These are phyloP conservation scores for Aspergillus hiratsukae DNA, from an alignment of 2,329 filamentous ascomycete genomes.

Conservation along the genomic window DNA sequence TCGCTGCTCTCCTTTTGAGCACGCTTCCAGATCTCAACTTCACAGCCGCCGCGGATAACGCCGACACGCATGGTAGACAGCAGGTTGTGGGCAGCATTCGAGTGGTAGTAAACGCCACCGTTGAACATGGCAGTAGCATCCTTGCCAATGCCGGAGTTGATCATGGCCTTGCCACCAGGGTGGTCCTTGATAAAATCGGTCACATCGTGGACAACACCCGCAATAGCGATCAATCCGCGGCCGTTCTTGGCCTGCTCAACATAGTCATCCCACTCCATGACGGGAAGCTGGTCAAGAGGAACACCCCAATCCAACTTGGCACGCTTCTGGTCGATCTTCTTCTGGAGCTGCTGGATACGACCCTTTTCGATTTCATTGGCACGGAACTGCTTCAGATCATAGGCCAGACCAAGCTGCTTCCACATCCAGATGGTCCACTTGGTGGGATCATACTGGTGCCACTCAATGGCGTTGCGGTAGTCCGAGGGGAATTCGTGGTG, in stretches of 20 bases:
- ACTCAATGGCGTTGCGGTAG: constrained; percentile 87
- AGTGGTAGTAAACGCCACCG: constrained; percentile 84
- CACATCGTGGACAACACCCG: constrained; percentile 82
- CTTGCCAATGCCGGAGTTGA: constrained; percentile 76
- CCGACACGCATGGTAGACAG: constrained; percentile 84
- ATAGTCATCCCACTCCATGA: constrained; percentile 83
- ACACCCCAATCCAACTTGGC: constrained; percentile 78
- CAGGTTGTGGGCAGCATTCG: constrained; percentile 84
- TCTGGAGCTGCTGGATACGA: constrained; percentile 80
- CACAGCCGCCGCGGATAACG: constrained; percentile 79
- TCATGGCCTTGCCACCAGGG: constrained; percentile 85
- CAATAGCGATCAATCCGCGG: constrained; percentile 70
- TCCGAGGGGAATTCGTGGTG: constrained; percentile 92
- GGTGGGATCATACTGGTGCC: constrained; percentile 88
- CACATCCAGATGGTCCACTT: constrained; percentile 84
- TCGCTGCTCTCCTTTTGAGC: constrained; percentile 73
- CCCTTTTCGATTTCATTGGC: constrained; percentile 91
- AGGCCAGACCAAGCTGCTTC: constrained; percentile 80
- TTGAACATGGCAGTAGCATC: constrained; percentile 90
- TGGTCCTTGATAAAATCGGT: constrained; percentile 82
- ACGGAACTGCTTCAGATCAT: constrained; percentile 86
- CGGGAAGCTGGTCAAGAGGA: constrained; percentile 78
- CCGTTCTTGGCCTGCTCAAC: constrained; percentile 73
- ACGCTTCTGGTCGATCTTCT: constrained; percentile 89
- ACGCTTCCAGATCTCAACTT: constrained; percentile 91